Conservation (phyloP, 331 rosid species). For the Quercus phellos region DNA sequence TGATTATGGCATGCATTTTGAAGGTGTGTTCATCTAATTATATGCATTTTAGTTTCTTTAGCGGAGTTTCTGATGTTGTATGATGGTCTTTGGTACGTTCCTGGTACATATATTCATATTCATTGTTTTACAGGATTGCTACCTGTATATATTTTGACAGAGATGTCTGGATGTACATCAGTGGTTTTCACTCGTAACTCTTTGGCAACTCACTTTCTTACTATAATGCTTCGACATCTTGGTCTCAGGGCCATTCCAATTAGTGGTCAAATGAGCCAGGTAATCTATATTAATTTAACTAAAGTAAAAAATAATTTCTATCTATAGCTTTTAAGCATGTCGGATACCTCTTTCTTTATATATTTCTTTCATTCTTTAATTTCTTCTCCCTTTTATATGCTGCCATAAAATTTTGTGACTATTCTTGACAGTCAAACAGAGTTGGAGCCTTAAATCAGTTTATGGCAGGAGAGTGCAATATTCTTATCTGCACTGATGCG, state of each 20-base stretch:
- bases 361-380: neutral
- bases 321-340: neutral
- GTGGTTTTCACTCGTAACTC: constrained; percentile 92
- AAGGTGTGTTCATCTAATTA: neutral
- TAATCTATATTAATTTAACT: constrained; percentile 11
- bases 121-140: constrained; percentile 58
- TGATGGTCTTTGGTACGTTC: neutral
- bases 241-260: constrained; percentile 84
- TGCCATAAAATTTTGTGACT: constrained; percentile 9
- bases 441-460: constrained; percentile 80
- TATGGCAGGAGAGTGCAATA: constrained; percentile 80
- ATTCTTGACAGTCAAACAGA: constrained; percentile 59
- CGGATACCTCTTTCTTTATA: neutral
- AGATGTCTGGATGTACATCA: constrained; percentile 64
- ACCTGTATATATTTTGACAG: constrained; percentile 68
- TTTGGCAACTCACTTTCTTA: constrained; percentile 66
- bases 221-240: constrained; percentile 77
- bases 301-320: neutral
- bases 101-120: neutral
- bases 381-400: too few species aligned
- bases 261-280: constrained; percentile 93
- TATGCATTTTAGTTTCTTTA: neutral
- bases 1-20: neutral
- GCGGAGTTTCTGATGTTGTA: neutral
- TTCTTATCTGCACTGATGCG: constrained; percentile 80